Percentiles rank a stretch among this genome's conserved stretches.
These are phyloP conservation scores for Gastrolobium villosum DNA, from an alignment of 306 rosid genomes.

Conservation along the genomic window DNA sequence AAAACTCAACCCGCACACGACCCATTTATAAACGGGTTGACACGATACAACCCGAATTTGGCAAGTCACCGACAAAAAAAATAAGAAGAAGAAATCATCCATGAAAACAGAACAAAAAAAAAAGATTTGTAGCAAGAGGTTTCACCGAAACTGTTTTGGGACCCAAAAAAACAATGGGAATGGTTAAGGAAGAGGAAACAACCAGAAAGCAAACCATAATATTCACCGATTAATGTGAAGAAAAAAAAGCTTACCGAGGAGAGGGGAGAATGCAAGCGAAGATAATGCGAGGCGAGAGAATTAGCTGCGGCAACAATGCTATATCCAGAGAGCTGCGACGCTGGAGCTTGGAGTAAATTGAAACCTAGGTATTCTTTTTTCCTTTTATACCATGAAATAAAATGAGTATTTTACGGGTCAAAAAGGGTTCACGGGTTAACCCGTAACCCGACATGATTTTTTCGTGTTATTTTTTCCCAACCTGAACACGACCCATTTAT, in stretches of 20 bases:
- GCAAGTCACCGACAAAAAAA: constrained; percentile 62
- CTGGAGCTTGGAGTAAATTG: no score
- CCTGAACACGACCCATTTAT: no score
- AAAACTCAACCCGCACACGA: no score
- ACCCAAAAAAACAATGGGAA: not conserved
- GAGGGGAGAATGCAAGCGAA: constrained; percentile 47
- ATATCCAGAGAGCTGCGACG: not conserved
- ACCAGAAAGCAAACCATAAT: not conserved
- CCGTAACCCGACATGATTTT: no score
- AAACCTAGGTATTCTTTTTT: no score
- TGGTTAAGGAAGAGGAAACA: not conserved
- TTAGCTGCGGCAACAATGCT: constrained; percentile 35
- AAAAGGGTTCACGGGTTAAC: no score
- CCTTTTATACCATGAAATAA: no score
- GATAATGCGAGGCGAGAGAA: not conserved
- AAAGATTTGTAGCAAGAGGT: not conserved
- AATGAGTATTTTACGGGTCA: no score
- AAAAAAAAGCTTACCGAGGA: constrained; percentile 51
- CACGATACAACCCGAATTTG: no score
- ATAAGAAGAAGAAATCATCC: constrained; percentile 4
- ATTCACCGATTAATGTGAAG: not conserved
- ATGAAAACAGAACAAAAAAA: not conserved
- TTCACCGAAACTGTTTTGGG: not conserved
- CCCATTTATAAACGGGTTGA: no score
- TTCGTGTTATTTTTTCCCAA: no score